These are phyloP conservation scores for Globisporangium cylindrosporum DNA, from an alignment of 352 stramenopile genomes.

Conservation along the genomic window DNA sequence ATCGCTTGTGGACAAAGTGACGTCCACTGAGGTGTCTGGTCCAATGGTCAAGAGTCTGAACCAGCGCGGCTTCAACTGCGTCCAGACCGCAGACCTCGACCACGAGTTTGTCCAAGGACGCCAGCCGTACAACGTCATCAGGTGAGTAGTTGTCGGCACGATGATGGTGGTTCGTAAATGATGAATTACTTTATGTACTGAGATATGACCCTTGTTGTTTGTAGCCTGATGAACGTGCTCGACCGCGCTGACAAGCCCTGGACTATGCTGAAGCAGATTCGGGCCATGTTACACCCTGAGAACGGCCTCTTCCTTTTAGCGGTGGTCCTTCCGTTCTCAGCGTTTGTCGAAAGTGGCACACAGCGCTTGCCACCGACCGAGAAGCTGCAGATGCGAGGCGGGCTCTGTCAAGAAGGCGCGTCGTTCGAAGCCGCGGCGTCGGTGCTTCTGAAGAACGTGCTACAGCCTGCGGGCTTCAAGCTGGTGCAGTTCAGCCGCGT, in stretches of 20 bases:
- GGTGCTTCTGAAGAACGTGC: constrained; percentile 63
- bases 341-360: constrained; percentile 81
- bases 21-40: constrained; percentile 69
- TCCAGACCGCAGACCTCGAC: constrained; percentile 66
- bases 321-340: constrained; percentile 77
- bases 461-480: constrained; percentile 70
- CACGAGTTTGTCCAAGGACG: constrained; percentile 63
- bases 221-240: constrained; percentile 78
- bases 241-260: constrained; percentile 77
- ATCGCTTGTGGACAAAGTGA: constrained; percentile 68
- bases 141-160: constrained; percentile 24
- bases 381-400: constrained; percentile 63
- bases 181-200: not conserved
- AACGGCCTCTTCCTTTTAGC: constrained; percentile 75
- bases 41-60: constrained; percentile 82
- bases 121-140: constrained; percentile 81
- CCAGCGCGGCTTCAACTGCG: constrained; percentile 69
- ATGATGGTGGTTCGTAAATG: not conserved
- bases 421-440: constrained; percentile 67
- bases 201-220: not conserved
- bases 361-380: constrained; percentile 57
- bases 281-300: constrained; percentile 64
- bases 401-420: constrained; percentile 50
- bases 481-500: constrained; percentile 78
- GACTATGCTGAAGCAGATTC: constrained; percentile 78